These are phyloP conservation scores for Blastomyces gilchristii DNA, from an alignment of 2,329 filamentous ascomycete genomes.

Conservation along the genomic window DNA sequence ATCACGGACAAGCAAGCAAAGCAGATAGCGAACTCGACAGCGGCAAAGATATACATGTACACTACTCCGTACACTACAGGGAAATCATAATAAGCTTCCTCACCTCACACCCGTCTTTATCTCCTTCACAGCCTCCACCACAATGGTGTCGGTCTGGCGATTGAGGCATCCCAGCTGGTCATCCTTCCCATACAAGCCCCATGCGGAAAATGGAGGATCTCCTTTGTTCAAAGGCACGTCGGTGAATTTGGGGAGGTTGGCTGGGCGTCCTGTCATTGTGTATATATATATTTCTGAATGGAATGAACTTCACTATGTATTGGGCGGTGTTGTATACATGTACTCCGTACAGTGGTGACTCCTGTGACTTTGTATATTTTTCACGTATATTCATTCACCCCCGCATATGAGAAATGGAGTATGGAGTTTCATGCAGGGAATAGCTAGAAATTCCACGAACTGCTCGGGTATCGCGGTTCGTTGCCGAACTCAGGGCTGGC, in stretches of 20 bases:
- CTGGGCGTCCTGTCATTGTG: conserved; percentile 12
- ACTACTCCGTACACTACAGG: background rate
- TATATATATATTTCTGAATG: background rate
- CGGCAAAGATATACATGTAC: background rate
- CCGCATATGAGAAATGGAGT: background rate
- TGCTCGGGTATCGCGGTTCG: background rate
- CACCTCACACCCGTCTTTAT: conserved; percentile 45
- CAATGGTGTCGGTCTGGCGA: conserved; percentile 46
- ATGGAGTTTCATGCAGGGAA: background rate
- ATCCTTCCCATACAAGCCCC: conserved; percentile 45
- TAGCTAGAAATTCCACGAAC: background rate
- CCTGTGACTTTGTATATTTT: background rate
- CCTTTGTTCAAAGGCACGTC: conserved; percentile 14
- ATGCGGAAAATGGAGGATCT: conserved; percentile 22
- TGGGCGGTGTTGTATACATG: background rate
- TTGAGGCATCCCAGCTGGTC: conserved; percentile 54
- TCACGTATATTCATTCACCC: background rate
- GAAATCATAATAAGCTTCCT: background rate
- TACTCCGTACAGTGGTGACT: background rate
- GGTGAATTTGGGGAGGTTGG: conserved; percentile 13
- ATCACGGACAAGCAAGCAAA: background rate
- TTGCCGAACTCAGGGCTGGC: background rate
- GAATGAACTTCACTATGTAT: background rate
- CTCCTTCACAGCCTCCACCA: conserved; percentile 43
- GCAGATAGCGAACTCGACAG: background rate